Base-by-base conservation (phyloP, 352 stramenopile species). In the Pythium aquatile region DNA sequence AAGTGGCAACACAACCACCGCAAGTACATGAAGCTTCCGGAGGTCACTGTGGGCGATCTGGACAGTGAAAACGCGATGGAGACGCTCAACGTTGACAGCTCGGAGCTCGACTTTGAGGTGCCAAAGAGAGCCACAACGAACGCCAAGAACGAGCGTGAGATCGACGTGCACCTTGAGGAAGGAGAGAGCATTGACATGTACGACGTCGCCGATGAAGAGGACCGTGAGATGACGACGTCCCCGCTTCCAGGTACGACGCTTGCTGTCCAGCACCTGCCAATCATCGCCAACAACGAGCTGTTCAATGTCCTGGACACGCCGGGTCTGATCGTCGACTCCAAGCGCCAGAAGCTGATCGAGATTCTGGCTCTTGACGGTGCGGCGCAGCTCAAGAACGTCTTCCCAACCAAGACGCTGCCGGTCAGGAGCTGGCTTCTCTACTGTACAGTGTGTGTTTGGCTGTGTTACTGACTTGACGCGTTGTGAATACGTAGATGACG, bases 221-320 rank as follows among this genome's bases (percentile, higher is more conserved):
- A 81, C 13, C 73, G 79, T 3, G 63, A 87, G 48, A 87, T 97
- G 74, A 97, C 91, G 16, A 96, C 88, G 14, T 97, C 90, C n/a
- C 82, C 83, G 28, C 74, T 98, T 16, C 92, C 92, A 3, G 92
- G 92, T 32, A 98, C 92, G 29, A 98, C 92, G 10, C 71, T 98
- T 46, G 91, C 84, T 5, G 85, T 93, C 24, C 85, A 91, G 64
- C 82, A 87, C 58, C 65, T 93, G 61, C 83, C 86, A 3, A 75
- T 95, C 5, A 87, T 93, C 39, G 75, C 87, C 32, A 85, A 83
- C 47, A 91, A 94, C 37, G 81, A 94, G 29, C 69, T 86, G 9
- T 94, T 87, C 68, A 91, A 94, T 65, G 83, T 93, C 40, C 64
- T 94, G 8, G 86, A 94, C 64, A 93, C 82, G 8, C 86, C 86